Base-by-base conservation (phyloP, 2,329 filamentous ascomycete species). In the Calonectria crousiana region DNA sequence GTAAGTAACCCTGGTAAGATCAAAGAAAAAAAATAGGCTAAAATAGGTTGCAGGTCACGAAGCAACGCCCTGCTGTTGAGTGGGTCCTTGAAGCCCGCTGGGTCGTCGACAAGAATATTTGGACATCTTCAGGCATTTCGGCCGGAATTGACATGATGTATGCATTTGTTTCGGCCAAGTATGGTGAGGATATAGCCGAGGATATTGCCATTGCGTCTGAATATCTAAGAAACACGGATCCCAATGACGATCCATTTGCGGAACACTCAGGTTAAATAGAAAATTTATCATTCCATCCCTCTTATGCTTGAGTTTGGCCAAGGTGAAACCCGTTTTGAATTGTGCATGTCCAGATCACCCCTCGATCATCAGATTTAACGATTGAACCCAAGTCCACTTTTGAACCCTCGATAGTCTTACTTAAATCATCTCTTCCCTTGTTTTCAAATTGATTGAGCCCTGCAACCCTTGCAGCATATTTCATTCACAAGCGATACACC, bases 71-170 rank as follows among this genome's bases (percentile, higher is more conserved):
- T 0, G 83, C 86, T 0, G 88, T 91, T 0, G 81, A 87, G 0
- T 93, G 92, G 92, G 83, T 90, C 20, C 81, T 84, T 0, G 84
- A 86, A 53, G 92, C 92, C 11, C 85, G 92, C 58, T 93, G 91
- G 92, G 89, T 92, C 0, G 84, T 84, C 0, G 90, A 92, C 79
- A 91, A 89, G 2, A 91, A 92, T 69, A 84, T 92, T 2, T 93
- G 91, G 91, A 91, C 89, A 0, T 89, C 88, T 2, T 91, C 90
- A 0, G 92, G 92, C 0, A 88, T 93, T 8, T 88, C 88, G 67
- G 83, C 84, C 0, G 84, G 84, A 6, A 85, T 86, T 3, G 84
- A 86, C 69, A 84, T 84, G 83, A 82, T 80, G 14, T 85, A 82
- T 72, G 83, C 81, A 0, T 86, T 83, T 34, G 77, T 83, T 18